Evolutionary conservation across 2,329 filamentous ascomycete species (phyloP), one percentile per base, ranked within the genome.

Genomic region (Talaromyces sp.): DNA sequence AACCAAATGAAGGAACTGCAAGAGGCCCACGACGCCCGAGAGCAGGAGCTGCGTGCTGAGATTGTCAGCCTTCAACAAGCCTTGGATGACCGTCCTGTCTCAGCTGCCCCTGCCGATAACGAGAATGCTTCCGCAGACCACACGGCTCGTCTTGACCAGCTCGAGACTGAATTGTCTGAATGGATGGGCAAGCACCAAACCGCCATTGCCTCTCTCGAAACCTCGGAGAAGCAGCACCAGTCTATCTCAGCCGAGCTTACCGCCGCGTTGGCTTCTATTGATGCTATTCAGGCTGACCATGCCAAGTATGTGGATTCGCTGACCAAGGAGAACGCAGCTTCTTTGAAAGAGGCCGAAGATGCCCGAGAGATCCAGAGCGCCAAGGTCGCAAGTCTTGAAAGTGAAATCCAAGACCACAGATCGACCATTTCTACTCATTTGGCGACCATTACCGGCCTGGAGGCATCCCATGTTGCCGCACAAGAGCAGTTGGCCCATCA

Each of bases 321-420:
- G 23, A 66, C 68, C 1, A 65, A 68, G 51, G 73, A 75, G n/a
- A 75, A 72, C 63, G 76, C 74, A 18, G 70, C 68, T 8, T 63
- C 79, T 23, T 78, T 81, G 10, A 77, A 79, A 57, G 75, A 80
- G 14, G 73, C 84, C 28, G 77, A 82, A 33, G 76, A 75, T 60
- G 83, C 86, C 63, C 78, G 83, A 40, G 74, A 75, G 47, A 82
- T 84, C 70, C 86, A 91, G 64, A 79, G 88, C 62, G 81, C 84
- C 40, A 77, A 88, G 55, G 78, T 90, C 36, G 78, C 81, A 40
- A 81, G 81, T 52, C 77, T 97, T 50, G 89, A 90, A 65, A 82
- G 78, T 63, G 89, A 96, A 72, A 88, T 97, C 59, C 87, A 93
- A 57, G 87, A 92, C 71, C 92, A 96, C 77, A 93, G 90, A 77